These are phyloP conservation scores for Cordyceps cateniannulata DNA, from an alignment of 2,329 filamentous ascomycete species.

Conservation along the genomic window DNA sequence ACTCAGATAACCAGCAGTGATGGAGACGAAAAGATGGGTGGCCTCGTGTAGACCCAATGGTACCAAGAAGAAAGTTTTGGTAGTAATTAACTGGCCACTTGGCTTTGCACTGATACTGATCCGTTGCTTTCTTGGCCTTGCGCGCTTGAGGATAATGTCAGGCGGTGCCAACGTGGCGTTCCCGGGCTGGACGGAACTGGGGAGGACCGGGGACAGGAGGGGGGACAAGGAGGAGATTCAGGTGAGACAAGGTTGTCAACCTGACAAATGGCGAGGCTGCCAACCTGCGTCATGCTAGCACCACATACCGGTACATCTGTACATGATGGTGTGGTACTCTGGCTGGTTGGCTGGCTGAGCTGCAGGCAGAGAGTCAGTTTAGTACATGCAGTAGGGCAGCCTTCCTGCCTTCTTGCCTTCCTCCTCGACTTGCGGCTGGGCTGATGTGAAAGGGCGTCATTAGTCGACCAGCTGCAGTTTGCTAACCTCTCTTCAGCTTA, in stretches of 20 bases:
- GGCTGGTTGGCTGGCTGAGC: neutral
- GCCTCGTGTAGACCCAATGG: too few relatives aligned
- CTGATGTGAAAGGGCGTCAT: too few relatives aligned
- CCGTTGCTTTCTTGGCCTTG: neutral
- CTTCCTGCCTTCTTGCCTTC: neutral
- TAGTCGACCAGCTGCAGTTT: neutral
- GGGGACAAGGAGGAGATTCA: too few relatives aligned
- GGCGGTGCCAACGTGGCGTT: neutral
- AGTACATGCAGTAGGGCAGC: neutral
- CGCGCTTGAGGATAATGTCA: neutral
- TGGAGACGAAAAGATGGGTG: too few relatives aligned
- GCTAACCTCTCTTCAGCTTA: neutral
- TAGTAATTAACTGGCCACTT: neutral
- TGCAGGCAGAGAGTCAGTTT: neutral
- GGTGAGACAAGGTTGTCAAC: too few relatives aligned
- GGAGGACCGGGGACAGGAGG: too few relatives aligned
- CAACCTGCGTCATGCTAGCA: too few relatives aligned
- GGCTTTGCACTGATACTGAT: neutral
- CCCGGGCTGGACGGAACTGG: neutral
- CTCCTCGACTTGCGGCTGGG: neutral
- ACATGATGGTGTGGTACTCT: too few relatives aligned
- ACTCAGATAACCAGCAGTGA: too few relatives aligned
- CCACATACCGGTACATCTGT: too few relatives aligned
- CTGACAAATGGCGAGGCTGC: too few relatives aligned
- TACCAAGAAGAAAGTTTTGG: neutral